These are phyloP conservation scores for Dittrichia graveolens DNA, from an alignment of 129 eudicot species.

Conservation along the genomic window DNA sequence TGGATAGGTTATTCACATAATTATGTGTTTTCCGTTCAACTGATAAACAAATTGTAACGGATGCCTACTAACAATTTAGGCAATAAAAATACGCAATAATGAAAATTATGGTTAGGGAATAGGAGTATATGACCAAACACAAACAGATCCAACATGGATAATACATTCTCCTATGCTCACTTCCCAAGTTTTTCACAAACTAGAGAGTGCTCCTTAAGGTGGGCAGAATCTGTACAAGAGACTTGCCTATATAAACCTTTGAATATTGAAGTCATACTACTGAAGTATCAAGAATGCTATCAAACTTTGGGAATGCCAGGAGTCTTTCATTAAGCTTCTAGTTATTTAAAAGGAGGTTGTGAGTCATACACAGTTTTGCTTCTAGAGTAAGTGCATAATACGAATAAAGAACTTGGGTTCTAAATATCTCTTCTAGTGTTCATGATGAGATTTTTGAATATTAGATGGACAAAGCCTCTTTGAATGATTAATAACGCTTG, in stretches of 20 bases:
- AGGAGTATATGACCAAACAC: conserved; percentile 9
- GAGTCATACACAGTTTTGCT: conserved; percentile 14
- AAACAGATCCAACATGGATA: conserved; percentile 5
- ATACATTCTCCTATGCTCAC: neutral
- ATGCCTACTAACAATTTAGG: neutral
- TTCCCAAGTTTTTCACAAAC: neutral
- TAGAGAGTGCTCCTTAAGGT: conserved; percentile 1
- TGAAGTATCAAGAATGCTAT: conserved; percentile 1
- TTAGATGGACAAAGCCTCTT: neutral
- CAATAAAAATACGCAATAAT: neutral
- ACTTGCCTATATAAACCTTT: neutral
- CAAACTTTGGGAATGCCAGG: neutral
- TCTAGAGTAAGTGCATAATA: conserved; percentile 2
- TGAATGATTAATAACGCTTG: neutral
- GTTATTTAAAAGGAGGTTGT: neutral
- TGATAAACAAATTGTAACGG: neutral
- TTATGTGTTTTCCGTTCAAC: neutral
- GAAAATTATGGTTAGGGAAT: neutral
- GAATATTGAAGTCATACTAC: neutral
- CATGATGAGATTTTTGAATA: neutral
- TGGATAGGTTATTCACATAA: neutral
- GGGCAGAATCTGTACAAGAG: neutral
- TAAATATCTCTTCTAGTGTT: neutral
- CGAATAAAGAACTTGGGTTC: conserved; percentile 3
- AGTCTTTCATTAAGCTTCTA: neutral